Evolutionary conservation across 116 monocot genomes (phyloP).

Genomic region (Phalaenopsis hybrid): DNA sequence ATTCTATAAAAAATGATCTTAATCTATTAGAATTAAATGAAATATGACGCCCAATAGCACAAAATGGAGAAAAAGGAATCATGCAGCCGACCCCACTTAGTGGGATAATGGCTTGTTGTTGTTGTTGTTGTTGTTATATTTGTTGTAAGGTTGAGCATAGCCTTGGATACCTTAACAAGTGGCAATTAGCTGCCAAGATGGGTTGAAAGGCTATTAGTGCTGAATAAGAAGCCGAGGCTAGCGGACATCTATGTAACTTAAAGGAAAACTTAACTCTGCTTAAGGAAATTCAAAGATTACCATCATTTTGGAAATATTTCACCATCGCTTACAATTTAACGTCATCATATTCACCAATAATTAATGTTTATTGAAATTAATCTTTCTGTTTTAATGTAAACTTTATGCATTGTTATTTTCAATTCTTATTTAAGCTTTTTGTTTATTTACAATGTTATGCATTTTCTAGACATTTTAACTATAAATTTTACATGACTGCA

Average conservation of each 20-base stretch:
- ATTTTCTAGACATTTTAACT: not conserved
- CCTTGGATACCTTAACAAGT: not conserved
- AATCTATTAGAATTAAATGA: no score
- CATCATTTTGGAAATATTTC: not conserved
- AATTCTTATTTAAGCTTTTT: not conserved
- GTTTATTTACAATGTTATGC: not conserved
- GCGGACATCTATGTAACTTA: not conserved
- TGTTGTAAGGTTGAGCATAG: not conserved
- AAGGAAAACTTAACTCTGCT: not conserved
- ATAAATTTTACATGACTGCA: conserved; percentile 3
- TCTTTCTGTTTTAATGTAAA: not conserved
- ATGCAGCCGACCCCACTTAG: no score
- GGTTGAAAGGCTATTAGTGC: not conserved
- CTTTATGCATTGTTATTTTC: not conserved
- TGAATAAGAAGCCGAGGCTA: not conserved
- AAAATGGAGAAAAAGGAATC: no score
- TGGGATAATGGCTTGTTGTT: no score
- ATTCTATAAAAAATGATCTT: no score
- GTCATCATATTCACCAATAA: not conserved
- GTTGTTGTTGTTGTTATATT: no score
- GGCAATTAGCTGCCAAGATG: not conserved
- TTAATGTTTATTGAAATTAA: not conserved
- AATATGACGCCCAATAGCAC: no score
- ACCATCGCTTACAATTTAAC: not conserved
- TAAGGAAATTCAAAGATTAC: not conserved